Base-by-base conservation (phyloP, 305 asterid genomes). In the Euphrasia arctica region DNA sequence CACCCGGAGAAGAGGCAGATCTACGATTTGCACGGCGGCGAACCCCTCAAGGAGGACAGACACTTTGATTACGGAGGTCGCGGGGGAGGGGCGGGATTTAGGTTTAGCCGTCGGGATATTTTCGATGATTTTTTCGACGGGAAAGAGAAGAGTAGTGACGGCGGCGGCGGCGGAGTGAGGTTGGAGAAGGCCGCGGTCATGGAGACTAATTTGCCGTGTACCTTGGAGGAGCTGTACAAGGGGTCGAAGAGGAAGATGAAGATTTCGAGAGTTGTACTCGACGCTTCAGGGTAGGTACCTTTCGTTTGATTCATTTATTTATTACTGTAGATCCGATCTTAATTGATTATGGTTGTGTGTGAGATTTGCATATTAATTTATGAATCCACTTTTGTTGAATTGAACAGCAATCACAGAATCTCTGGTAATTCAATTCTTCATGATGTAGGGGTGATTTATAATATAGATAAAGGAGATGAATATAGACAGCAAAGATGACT, bases 201-300 rank as follows among this genome's bases (percentile, higher is more conserved):
- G 85, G 98, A 91, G 81, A 85, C 60, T 59, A 79, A 85, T 76
- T 63, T 91, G 85, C 75, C 88, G 8, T 91, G 98, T 78, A 82
- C 71, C 67, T 78, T 92, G 90, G 98, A 89, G 80, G 97, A 92
- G 76, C 77, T 92, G 74, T 87, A 78, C 32, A 87, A 82, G 66
- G 98, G 97, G 10, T 84, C 94, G 11, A 92, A 77, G 65, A 80
- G 95, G 83, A 92, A 89, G 82, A 87, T 89, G 96, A 80, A 81
- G 91, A 90, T 88, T 60, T 86, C 95, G 4, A 83, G 96, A 64
- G 80, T 80, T 36, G 85, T 77, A 65, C 83, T 78, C 32, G 86
- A 81, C 76, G 73, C 60, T 5, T 66, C 74, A 1, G 97, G 98
- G 98, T 89, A 78, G 27, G 83, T 68, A 28, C 63, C 48, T 18